Base-by-base conservation (phyloP, 1,139 yeast species). In the Suzukiozyma palmioleophila region DNA sequence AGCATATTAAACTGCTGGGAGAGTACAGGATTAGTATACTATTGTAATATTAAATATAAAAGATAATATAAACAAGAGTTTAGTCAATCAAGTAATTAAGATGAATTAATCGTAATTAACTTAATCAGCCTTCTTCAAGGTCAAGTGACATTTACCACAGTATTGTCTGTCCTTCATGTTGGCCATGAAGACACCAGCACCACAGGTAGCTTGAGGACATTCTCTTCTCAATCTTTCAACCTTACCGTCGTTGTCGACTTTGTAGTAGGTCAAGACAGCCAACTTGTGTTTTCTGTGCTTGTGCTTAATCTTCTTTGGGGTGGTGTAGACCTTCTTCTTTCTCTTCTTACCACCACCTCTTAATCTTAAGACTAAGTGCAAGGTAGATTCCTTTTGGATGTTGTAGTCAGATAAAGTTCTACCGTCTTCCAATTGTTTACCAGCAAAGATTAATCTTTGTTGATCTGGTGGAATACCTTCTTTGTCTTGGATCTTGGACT, bases 321-420 rank as follows among this genome's bases (percentile, higher is more conserved):
- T 92, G 81, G 97, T 90, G 92, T 92, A 94, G 71, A 89, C 97
- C 96, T 94, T 94, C 90, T 89, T 89, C 89, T 87, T 88, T 87
- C 95, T 90, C 89, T 92, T 92, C 86, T 92, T 92, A 86, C 97
- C 97, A 81, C 96, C 96, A 85, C 97, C 97, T 83, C 97, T 87
- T 74, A 92, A 87, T 83, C 97, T 89, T 56, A 92, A 79, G 66
- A 92, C 97, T 75, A 92, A 84, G 78, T 92, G 97, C 57, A 92
- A 75, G 58, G 97, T 92, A 55, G 97, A 90, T 81, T 92, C 98
- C 88, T 92, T 90, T 81, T 90, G 97, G 80, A 92, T 92, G 94
- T 90, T 90, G 96, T 92, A 92, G 83, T 92, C 98, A 60, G 96
- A 84, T 64, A 92, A 81, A 58, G 97, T 90, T 82, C 97, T 88